Evolutionary conservation across 2,329 filamentous ascomycete genomes (phyloP), one percentile per base, ranked within the genome.

Genomic region (Botrytis hyacinthi): DNA sequence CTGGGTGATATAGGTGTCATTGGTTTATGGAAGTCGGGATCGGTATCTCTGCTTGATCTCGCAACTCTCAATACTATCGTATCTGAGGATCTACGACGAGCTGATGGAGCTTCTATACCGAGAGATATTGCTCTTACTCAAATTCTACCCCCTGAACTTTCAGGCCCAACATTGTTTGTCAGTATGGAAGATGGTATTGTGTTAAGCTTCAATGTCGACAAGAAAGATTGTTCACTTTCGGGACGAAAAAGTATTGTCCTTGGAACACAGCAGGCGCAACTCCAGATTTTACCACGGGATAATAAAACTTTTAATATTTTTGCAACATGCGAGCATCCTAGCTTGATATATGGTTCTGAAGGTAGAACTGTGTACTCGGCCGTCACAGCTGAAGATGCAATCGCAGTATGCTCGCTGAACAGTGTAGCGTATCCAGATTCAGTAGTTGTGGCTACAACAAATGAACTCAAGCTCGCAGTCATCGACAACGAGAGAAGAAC

Each of bases 111-210:
- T 12, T 94, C 93, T 0, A 91, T 98, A 42, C 95, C 96, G 0
- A 88, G 95, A 75, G 94, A 94, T 70, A 87, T 98, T 42, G 89
- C 91, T 0, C 87, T 98, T 12, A 91, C 93, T 8, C 91, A 95
- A 75, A 87, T 98, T 6, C 87, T 98, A 62, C 90, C 91, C 22
- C 85, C 86, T 10, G 78, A 83, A 12, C 73, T 82, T 14, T 83
- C 84, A 10, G 88, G 88, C 0, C 92, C 94, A 0, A 97, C 93
- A 0, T 86, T 99, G 0, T 92, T 99, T 75, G 88, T 97, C 46
- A 93, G 95, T 20, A 92, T 98, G 88, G 94, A 97, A 66, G 95
- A 98, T 82, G 96, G 96, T 6, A 93, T 92, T 75, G 92, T 99
- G 1, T 87, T 97, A 69, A 96, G 92, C 0, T 98, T 95, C 80